These are phyloP conservation scores for Angomonas ambiguus DNA, from an alignment of 208 protist genomes.

Conservation along the genomic window DNA sequence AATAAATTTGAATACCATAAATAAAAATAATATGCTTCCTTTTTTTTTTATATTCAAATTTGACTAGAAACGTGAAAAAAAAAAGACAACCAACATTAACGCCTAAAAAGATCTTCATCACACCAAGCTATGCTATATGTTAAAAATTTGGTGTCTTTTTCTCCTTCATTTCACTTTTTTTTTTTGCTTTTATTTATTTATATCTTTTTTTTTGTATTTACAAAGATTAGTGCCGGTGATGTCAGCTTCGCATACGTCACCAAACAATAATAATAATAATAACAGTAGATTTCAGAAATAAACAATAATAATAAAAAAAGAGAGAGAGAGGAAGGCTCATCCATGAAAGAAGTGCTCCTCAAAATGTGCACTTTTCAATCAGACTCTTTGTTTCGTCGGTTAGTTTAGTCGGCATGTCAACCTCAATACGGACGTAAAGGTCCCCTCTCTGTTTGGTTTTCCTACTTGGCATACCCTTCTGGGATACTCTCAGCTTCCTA, in stretches of 20 bases:
- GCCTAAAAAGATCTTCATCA: no score
- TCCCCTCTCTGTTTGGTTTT: constrained; percentile 68
- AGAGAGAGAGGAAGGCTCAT: constrained; percentile 8
- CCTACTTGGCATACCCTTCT: constrained; percentile 69
- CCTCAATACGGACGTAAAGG: constrained; percentile 66
- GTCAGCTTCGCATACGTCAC: not conserved
- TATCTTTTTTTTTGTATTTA: no score
- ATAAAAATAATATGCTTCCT: constrained; percentile 2
- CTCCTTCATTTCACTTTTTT: no score
- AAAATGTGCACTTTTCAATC: constrained; percentile 80
- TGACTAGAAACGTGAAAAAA: not conserved
- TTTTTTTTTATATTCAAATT: constrained; percentile 6
- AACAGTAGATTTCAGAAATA: not conserved
- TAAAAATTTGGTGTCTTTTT: no score
- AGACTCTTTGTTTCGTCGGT: constrained; percentile 67
- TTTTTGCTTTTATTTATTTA: no score
- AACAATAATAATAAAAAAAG: constrained; percentile 3
- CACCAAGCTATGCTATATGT: no score
- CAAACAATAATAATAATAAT: not conserved
- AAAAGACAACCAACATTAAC: no score
- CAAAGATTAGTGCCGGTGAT: no score
- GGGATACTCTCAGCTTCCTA: constrained; percentile 61
- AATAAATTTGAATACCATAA: not conserved
- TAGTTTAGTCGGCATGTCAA: constrained; percentile 78
- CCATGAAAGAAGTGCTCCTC: constrained; percentile 17